Evolutionary conservation across 2,329 filamentous ascomycete genomes (phyloP).

Genomic region (Nigrograna mackinnonii): DNA sequence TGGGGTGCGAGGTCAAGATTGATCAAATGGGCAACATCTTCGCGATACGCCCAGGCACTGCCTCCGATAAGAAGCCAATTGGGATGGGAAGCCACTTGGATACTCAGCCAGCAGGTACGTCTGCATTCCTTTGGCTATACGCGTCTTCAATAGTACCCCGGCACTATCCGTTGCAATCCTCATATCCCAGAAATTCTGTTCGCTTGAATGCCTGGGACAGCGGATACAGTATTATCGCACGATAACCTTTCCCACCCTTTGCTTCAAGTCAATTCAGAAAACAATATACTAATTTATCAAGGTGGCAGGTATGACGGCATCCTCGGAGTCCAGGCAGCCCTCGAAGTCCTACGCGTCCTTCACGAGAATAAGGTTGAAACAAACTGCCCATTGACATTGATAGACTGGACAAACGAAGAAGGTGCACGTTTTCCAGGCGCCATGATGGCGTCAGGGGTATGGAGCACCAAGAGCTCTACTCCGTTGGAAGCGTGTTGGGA

Average conservation of each 20-base stretch:
- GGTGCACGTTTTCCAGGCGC: conserved; percentile 75
- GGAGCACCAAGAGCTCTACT: conserved; percentile 58
- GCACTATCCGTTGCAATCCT: too few species aligned
- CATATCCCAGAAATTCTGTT: too few species aligned
- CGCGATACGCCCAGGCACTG: conserved; percentile 27
- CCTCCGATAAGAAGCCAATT: conserved; percentile 54
- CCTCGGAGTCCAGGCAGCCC: conserved; percentile 68
- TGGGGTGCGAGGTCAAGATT: conserved; percentile 34
- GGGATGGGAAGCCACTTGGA: conserved; percentile 54
- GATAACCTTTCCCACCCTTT: too few species aligned
- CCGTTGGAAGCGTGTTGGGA: conserved; percentile 28
- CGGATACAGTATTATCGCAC: too few species aligned
- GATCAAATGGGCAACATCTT: conserved; percentile 41
- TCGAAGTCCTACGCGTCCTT: conserved; percentile 42
- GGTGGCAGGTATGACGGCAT: conserved; percentile 77
- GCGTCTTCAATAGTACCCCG: too few species aligned
- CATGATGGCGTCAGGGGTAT: conserved; percentile 75
- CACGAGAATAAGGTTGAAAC: conserved; percentile 35
- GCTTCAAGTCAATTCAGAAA: too few species aligned
- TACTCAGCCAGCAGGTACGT: conserved; percentile 50
- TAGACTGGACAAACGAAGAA: conserved; percentile 83
- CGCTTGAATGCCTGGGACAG: too few species aligned
- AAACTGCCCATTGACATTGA: conserved; percentile 68
- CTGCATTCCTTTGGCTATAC: too few species aligned
- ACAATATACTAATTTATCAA: conserved; percentile 1